Base-by-base conservation (phyloP, 2,329 filamentous ascomycete species). In the Fusarium sp. region DNA sequence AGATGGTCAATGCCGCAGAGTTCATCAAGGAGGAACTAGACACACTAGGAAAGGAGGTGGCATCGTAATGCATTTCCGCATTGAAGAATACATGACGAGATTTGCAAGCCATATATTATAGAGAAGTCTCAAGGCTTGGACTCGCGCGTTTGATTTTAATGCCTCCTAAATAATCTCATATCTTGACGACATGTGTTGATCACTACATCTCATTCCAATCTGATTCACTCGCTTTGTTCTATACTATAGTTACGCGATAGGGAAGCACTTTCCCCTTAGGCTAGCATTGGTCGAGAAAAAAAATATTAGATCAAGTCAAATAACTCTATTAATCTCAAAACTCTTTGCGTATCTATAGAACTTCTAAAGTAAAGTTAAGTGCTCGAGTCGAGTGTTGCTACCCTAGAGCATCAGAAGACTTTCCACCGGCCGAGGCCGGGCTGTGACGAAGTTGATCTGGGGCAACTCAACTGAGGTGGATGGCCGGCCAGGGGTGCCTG, bases 1-100 rank as follows among this genome's bases (percentile, higher is more conserved):
- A 93, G 77, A 82, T 93, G 76, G 82, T 92, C 63, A 92, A 89
- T 73, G 90, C 90, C 3, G 83, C 84, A 40, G 87, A 91, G 73
- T 90, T 93, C 72, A 86, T 91, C 58, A 81, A 80, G 64, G 83
- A 88, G 54, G 89, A 91, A 77, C 75, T 91, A 69, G 86, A 89
- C 75, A 85, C 83, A 70, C 75, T 91, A 59, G 89, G 89, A 11
- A 80, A 80, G 57, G 89, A 91, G 76, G 81, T 86, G 31, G 71
- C 78, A 25, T 77, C 76, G 49, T 80, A 47, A 74, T 73, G 54
- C 40, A 36, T 25, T 27, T 18, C 21, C 14, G 31, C 35, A 35
- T 41, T 50, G 50, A 59, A 42, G 41, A 72, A 68, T 63, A 71
- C 63, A 69, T 72, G 69, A 75, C 71, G 47, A 45, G 47, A 58